phyloP scores from a whole-genome alignment of 2,329 filamentous ascomycete genomes.

The Fusarium multiceps region DNA sequence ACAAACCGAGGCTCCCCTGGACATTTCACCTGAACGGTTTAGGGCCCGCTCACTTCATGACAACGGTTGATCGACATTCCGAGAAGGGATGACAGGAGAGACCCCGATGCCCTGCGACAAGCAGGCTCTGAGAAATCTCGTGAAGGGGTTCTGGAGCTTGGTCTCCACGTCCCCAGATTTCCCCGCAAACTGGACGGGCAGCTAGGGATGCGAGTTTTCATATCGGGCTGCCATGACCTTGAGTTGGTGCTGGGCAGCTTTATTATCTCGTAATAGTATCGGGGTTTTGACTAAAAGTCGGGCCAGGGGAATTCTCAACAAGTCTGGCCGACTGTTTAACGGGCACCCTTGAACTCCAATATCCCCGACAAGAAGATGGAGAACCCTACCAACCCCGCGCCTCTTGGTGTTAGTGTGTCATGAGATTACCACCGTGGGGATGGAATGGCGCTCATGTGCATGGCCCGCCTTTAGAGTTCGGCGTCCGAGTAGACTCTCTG shows the following conservation, averaged over 20 bases:
- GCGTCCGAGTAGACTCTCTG: conserved; percentile 19
- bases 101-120: conserved; percentile 10
- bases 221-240: conserved; percentile 24
- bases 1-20: conserved; percentile 24
- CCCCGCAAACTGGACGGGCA: conserved; percentile 41
- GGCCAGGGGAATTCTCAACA: conserved; percentile 28
- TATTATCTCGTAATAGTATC: conserved; percentile 45
- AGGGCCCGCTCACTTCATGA: conserved; percentile 21
- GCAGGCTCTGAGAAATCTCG: conserved; percentile 22
- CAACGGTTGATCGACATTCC: conserved; percentile 26
- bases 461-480: conserved; percentile 16
- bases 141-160: conserved; percentile 11
- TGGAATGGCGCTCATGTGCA: conserved; percentile 9
- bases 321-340: conserved; percentile 27
- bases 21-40: conserved; percentile 2
- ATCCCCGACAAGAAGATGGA: conserved; percentile 35
- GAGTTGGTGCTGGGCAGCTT: conserved; percentile 34
- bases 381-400: conserved; percentile 40
- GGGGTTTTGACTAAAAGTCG: conserved; percentile 41
- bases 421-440: conserved; percentile 36
- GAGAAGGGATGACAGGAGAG: conserved; percentile 8
- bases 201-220: conserved; percentile 21
- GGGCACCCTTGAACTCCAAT: conserved; percentile 40
- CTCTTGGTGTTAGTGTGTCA: conserved; percentile 36
- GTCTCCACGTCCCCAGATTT: conserved; percentile 44